Evolutionary conservation across 352 stramenopile genomes (phyloP).

Genomic region (Peronosclerospora sorghi): DNA sequence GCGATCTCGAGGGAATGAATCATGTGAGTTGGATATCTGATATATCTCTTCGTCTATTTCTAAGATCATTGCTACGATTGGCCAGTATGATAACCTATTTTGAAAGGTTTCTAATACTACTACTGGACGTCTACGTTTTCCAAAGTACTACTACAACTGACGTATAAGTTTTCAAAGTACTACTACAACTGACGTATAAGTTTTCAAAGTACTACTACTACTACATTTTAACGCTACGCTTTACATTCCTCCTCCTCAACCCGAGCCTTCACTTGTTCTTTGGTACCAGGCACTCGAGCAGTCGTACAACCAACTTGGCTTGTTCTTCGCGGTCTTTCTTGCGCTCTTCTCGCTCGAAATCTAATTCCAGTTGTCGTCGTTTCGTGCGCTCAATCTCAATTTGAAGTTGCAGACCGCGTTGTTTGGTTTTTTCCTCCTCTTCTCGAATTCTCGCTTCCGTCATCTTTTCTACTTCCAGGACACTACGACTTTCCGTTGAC

Average conservation of each 20-base stretch:
- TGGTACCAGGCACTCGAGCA: slow-evolving; percentile 11
- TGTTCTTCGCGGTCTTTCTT: slow-evolving; percentile 22
- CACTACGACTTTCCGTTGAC: neutral
- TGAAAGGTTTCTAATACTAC: neutral
- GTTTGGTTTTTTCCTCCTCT: slow-evolving; percentile 18
- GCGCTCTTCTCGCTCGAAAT: slow-evolving; percentile 19
- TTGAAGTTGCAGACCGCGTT: slow-evolving; percentile 16
- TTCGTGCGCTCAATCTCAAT: slow-evolving; percentile 20
- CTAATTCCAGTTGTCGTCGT: slow-evolving; percentile 13
- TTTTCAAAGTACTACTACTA: too few species aligned
- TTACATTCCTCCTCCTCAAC: neutral
- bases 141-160: too few species aligned
- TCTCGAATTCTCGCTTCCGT: slow-evolving; percentile 16
- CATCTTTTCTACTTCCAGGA: slow-evolving; percentile 18
- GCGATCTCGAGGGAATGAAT: too few species aligned
- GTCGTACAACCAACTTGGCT: slow-evolving; percentile 14
- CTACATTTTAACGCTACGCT: neutral
- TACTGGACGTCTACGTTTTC: too few species aligned
- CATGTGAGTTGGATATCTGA: too few species aligned
- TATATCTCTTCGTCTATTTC: too few species aligned
- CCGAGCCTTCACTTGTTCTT: slow-evolving; percentile 5
- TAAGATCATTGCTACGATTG: too few species aligned
- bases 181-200: too few species aligned
- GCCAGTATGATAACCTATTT: too few species aligned
- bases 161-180: too few species aligned